phyloP scores from a whole-genome alignment of 441 rosid species.

The Populus hybrid region DNA sequence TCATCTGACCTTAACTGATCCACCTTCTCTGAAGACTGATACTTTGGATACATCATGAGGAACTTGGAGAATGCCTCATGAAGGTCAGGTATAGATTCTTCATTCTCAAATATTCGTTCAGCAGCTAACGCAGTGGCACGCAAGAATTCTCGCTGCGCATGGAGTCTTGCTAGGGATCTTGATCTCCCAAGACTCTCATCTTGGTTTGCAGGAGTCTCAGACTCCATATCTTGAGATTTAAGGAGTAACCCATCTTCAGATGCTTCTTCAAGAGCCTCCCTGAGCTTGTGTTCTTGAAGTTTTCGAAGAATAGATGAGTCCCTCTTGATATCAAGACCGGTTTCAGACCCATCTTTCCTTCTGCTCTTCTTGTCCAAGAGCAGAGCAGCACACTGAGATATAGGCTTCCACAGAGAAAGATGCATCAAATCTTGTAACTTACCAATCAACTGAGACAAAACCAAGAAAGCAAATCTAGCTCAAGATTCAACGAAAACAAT shows the following conservation, averaged over 20 bases:
- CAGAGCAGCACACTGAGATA: conserved; percentile 84
- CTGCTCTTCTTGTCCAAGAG: conserved; percentile 76
- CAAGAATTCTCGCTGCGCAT: conserved; percentile 75
- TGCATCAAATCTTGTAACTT: conserved; percentile 51
- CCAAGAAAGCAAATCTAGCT: conserved; percentile 24
- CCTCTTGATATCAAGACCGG: conserved; percentile 35
- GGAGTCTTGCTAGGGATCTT: conserved; percentile 85
- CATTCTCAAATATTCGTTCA: conserved; percentile 45
- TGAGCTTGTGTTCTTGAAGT: conserved; percentile 61
- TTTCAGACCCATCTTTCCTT: conserved; percentile 53
- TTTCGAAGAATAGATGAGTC: conserved; percentile 45
- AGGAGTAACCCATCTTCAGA: conserved; percentile 73
- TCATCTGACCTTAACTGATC: conserved; percentile 71
- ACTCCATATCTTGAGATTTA: conserved; percentile 65
- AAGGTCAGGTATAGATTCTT: conserved; percentile 56
- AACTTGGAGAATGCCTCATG: conserved; percentile 64
- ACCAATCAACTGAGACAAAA: conserved; percentile 15
- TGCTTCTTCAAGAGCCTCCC: conserved; percentile 87
- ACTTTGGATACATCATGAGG: conserved; percentile 76
- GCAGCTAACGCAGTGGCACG: conserved; percentile 79
- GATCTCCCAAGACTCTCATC: conserved; percentile 61
- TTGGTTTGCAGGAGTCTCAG: conserved; percentile 37
- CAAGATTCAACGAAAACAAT: conserved; percentile 21
- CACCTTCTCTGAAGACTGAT: conserved; percentile 60
- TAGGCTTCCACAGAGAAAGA: conserved; percentile 86